Evolutionary conservation across 1,284 basidiomycete species (phyloP), one percentile per base, ranked within the genome.

Genomic region (Ceratorhiza oryzae-sativae): DNA sequence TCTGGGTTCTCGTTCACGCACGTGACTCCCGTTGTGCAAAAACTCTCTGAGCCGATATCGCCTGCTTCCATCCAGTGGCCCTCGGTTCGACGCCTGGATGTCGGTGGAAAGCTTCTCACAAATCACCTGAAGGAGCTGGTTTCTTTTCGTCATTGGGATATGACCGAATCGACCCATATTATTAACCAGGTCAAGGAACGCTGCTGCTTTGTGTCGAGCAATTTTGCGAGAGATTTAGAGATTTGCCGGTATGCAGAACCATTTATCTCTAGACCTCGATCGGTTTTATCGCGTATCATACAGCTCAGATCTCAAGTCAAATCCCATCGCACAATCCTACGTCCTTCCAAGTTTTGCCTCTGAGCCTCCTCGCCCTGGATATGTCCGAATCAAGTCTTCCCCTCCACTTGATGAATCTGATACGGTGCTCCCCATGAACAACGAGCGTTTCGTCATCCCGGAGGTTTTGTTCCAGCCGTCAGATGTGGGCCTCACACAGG

Each of bases 111-210:
- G 81, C 84, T 98, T 13, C 81, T 98, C 71, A 98, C 96, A 30
- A 98, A 97, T 81, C 92, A 97, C 67, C 85, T 98, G 41, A 97
- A 98, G 78, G 93, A 96, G 78, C 85, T 95, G 60, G 88, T 97
- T 12, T 97, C 94, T 12, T 98, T 94, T 80, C 89, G 94, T 36
- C 96, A 98, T 78, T 97, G 94, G 92, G 95, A 98, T 80, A 94
- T 98, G 92, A 95, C 95, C 88, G 95, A 98, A 78, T 92, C 97
- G 81, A 95, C 93, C 0, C 88, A 91, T 80, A 90, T 98, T 77
- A 91, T 97, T 81, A 95, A 95, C 81, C 87, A 92, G 75, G 90
- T 95, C 77, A 95, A 97, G 79, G 93, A 94, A 78, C 81, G 85
- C 13, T 95, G 93, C 79, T 94, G 93, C 80, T 98, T 92, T 80